These are phyloP conservation scores for Xanthoceras sorbifolium DNA, from an alignment of 345 rosid genomes.

Conservation along the genomic window DNA sequence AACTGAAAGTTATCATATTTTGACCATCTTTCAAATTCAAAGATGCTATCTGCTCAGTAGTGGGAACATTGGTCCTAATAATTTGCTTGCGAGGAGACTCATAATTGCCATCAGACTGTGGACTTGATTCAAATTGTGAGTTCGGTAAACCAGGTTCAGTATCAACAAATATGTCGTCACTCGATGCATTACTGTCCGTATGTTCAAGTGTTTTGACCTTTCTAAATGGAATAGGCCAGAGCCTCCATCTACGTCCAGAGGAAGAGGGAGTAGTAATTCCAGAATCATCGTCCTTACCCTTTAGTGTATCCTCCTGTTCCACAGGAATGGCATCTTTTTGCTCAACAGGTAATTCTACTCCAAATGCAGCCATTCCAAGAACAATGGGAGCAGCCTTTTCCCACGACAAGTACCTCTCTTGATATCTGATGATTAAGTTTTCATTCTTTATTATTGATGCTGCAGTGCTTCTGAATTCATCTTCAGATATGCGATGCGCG, in stretches of 20 bases:
- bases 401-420: conserved; percentile 67
- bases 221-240: conserved; percentile 85
- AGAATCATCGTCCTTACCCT: conserved; percentile 44
- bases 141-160: conserved; percentile 58
- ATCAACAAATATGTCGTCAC: conserved; percentile 81
- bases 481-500: conserved; percentile 57
- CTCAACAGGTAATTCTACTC: conserved; percentile 63
- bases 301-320: conserved; percentile 45
- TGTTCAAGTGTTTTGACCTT: conserved; percentile 78
- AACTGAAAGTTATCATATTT: conserved; percentile 80
- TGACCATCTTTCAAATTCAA: conserved; percentile 92
- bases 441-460: conserved; percentile 60
- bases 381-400: conserved; percentile 80
- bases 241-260: conserved; percentile 76
- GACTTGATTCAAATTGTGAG: conserved; percentile 34
- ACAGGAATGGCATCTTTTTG: conserved; percentile 64
- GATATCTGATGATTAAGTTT: conserved; percentile 62
- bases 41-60: conserved; percentile 85
- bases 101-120: conserved; percentile 32
- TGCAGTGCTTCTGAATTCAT: conserved; percentile 61
- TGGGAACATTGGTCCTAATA: conserved; percentile 78
- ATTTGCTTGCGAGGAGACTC: conserved; percentile 69
- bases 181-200: conserved; percentile 54
- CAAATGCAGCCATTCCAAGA: conserved; percentile 75
- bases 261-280: conserved; percentile 43